These are phyloP conservation scores for Incumbomyces delicatus DNA, from an alignment of 2,329 filamentous ascomycete genomes.

Conservation along the genomic window DNA sequence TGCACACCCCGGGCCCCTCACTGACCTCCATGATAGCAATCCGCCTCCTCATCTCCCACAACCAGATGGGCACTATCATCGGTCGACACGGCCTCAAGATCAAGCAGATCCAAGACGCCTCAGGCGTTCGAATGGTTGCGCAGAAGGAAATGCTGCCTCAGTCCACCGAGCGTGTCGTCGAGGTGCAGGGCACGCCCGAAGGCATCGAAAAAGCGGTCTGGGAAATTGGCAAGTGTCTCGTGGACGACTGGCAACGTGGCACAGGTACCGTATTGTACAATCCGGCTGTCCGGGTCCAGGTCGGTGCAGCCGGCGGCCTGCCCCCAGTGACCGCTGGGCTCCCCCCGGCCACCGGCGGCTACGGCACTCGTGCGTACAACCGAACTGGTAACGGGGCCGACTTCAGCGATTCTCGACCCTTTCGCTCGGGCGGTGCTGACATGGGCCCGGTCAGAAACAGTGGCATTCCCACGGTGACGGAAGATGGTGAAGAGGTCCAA, in stretches of 20 bases:
- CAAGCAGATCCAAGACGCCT: constrained; percentile 97
- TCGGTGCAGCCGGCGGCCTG: constrained; percentile 46
- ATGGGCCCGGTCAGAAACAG: constrained; percentile 43
- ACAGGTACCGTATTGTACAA: constrained; percentile 97
- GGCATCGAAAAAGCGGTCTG: constrained; percentile 93
- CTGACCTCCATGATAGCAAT: constrained; percentile 54
- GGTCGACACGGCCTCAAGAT: constrained; percentile 94
- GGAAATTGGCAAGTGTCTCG: constrained; percentile 97
- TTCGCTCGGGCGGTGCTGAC: constrained; percentile 76
- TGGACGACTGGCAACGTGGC: constrained; percentile 95
- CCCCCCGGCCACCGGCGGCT: constrained; percentile 25
- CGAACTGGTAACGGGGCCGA: constrained; percentile 94
- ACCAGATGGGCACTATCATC: constrained; percentile 99
- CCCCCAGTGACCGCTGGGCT: constrained; percentile 40
- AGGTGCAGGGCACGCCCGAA: constrained; percentile 88
- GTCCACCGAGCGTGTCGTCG: constrained; percentile 94
- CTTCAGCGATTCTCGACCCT: constrained; percentile 73
- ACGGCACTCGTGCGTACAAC: constrained; percentile 63
- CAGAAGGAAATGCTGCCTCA: constrained; percentile 99
- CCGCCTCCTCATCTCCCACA: constrained; percentile 96
- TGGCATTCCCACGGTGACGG: constrained; percentile 78
- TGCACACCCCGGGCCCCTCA: neutral
- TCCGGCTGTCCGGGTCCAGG: constrained; percentile 78
- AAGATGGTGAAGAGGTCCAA: constrained; percentile 95
- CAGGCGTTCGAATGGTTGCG: constrained; percentile 95